A percentile compares a stretch with the other conserved stretches of the same genome.
Evolutionary conservation across 768 basidiomycete species (phyloP).

Genomic region (Trametes cubensis): DNA sequence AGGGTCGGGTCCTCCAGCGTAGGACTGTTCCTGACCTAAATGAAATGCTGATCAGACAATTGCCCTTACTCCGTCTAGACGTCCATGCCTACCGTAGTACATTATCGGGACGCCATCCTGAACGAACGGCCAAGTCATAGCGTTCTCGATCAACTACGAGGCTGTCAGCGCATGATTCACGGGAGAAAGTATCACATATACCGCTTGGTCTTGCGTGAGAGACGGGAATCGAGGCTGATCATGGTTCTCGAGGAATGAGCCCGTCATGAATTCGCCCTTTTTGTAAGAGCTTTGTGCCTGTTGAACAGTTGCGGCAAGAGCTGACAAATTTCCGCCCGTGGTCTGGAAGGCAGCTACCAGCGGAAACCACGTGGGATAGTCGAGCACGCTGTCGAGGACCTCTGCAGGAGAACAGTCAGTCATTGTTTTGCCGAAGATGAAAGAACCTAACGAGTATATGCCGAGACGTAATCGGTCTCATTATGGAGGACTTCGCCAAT

Average conservation of each 20-base stretch:
- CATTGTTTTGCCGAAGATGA: no score
- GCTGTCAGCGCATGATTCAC: background rate
- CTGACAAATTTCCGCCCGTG: constrained; percentile 38
- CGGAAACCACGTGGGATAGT: constrained; percentile 52
- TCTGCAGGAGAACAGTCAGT: constrained; percentile 30
- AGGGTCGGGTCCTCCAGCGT: constrained; percentile 47
- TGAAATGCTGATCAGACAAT: background rate
- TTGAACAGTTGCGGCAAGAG: constrained; percentile 33
- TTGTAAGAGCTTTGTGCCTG: constrained; percentile 42
- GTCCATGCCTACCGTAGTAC: constrained; percentile 45
- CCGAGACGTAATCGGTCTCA: constrained; percentile 42
- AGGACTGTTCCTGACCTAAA: constrained; percentile 53
- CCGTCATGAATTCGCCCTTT: constrained; percentile 44
- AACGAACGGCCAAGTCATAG: constrained; percentile 52
- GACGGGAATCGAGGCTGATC: constrained; percentile 54
- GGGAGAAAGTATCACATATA: constrained; percentile 30
- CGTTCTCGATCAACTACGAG: constrained; percentile 46
- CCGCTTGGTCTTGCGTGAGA: constrained; percentile 44
- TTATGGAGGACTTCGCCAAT: constrained; percentile 57
- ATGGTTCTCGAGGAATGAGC: constrained; percentile 57
- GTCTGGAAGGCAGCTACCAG: constrained; percentile 45
- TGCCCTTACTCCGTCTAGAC: background rate
- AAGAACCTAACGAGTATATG: constrained; percentile 44
- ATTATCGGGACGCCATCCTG: constrained; percentile 54
- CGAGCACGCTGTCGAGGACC: constrained; percentile 48